phyloP scores from a whole-genome alignment of 768 basidiomycete species.

The Pleurotus pulmonarius region DNA sequence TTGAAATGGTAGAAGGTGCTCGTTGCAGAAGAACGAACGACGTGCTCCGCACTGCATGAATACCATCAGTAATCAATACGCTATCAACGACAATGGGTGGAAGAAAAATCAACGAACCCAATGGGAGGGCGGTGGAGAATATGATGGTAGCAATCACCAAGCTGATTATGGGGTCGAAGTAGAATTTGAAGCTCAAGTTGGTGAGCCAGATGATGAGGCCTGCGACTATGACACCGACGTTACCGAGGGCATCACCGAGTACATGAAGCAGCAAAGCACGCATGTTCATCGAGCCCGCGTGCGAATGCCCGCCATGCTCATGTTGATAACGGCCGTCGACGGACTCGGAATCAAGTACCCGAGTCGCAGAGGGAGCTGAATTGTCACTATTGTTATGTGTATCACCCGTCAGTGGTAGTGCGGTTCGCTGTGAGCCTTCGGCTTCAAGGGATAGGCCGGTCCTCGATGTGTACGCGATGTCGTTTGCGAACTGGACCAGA shows the following conservation, averaged over 20 bases:
- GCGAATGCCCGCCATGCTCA: conserved; percentile 27
- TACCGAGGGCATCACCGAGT: conserved; percentile 94
- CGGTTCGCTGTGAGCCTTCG: not conserved
- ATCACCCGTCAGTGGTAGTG: not conserved
- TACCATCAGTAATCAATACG: not conserved
- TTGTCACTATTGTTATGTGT: too few relatives aligned
- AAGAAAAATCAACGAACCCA: conserved; percentile 44
- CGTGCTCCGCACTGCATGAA: conserved; percentile 67
- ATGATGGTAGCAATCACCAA: conserved; percentile 95
- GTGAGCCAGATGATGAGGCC: conserved; percentile 94
- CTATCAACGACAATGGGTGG: not conserved
- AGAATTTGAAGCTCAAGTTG: conserved; percentile 80
- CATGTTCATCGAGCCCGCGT: conserved; percentile 93
- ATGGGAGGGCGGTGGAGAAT: conserved; percentile 89
- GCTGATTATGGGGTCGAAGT: conserved; percentile 91
- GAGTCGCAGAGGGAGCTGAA: not conserved
- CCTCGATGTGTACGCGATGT: conserved; percentile 53
- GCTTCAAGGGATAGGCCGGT: not conserved
- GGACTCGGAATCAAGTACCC: conserved; percentile 13
- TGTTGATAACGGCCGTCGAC: conserved; percentile 7
- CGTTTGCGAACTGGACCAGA: conserved; percentile 82
- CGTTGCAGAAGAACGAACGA: conserved; percentile 95
- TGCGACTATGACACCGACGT: conserved; percentile 94
- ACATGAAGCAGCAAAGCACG: conserved; percentile 91
- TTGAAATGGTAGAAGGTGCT: conserved; percentile 83